Base-by-base conservation (phyloP, 495 filamentous ascomycete genomes). In the Lasiosphaeriaceae sp. region DNA sequence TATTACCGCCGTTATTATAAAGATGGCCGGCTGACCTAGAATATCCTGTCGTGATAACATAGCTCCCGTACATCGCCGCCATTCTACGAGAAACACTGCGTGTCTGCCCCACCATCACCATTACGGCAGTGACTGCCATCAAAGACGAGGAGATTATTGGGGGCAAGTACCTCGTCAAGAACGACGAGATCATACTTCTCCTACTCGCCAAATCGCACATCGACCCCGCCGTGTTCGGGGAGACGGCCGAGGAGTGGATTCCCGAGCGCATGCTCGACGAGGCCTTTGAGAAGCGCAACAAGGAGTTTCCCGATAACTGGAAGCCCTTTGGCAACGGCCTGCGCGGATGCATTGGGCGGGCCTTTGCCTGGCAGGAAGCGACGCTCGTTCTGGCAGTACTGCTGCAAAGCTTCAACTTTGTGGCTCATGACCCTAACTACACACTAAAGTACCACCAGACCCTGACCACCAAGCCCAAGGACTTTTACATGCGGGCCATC, bases 401-500 rank as follows among this genome's bases (percentile, higher is more conserved):
- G 26, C 66, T 88, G 31, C 84, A 87, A 58, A 81, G 81, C 59
- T 86, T 88, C 71, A 78, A 87, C 63, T 82, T 86, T 55, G 60
- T 69, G 4, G 54, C 80, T 11, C 75, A 80, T 39, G 83, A 87
- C 53, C 77, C 81, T 2, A 69, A 58, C 17, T 92, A 92, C 50
- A 71, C 82, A 41, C 72, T 93, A 24, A 77, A 84, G 39, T 70
- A 88, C 60, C 88, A 87, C 66, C 80, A 88, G 66, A 89, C 87
- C 0, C 73, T 91, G 11, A 91, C 88, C 0, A 80, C 89, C 66
- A 94, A 92, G 66, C 90, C 90, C 0, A 83, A 86, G 52, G 83
- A 80, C 46, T 87, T 92, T 67, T 78, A 77, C 48, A 89, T 94
- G 75, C 82, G 77, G 22, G 88, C 86, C 8, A 77, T 69, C 1